Evolutionary conservation across 1,284 basidiomycete species (phyloP), one percentile per base, ranked within the genome.

Genomic region (Thecaphora frezii): DNA sequence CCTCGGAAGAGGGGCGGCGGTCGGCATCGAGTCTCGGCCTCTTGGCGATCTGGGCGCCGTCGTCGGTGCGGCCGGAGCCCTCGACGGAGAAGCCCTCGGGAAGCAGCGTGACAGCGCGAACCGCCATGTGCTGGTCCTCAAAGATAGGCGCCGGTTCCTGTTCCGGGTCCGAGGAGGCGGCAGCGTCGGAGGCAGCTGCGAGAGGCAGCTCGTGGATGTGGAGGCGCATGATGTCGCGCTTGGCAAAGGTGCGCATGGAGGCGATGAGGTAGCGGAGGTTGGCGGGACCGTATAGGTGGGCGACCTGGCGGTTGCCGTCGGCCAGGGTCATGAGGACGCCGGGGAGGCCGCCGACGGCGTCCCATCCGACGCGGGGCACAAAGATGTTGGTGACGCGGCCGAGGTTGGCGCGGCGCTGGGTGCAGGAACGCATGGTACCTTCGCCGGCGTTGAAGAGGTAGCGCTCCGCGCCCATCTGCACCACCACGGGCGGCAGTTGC

Each of bases 381-480:
- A 94, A 93, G 14, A 93, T 68, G 1, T 83, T 87, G 44, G 83
- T 84, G 2, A 88, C 82, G 52, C 85, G 86, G 69, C 83, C 85
- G 83, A 88, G 86, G 42, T 85, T 85, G 36, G 84, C 80, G 56
- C 82, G 82, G 64, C 86, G 86, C 80, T 92, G 88, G 8, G 87
- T 80, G 69, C 88, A 88, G 0, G 87, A 81, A 30, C 92, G 82
- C 46, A 87, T 87, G 0, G 88, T 87, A 51, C 88, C 89, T 77
- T 94, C 91, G 5, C 89, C 87, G 2, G 83, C 86, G 79, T 93
- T 93, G 83, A 94, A 91, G 47, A 93, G 82, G 69, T 92, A 93
- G 71, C 89, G 88, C 8, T 84, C 86, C 45, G 85, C 83, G 69
- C 90, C 88, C 73, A 91, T 90, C 5, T 85, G 80, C 57, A 89